Evolutionary conservation across 2,329 filamentous ascomycete species (phyloP), one percentile per base, ranked within the genome.

Genomic region (Daldinia sp.): DNA sequence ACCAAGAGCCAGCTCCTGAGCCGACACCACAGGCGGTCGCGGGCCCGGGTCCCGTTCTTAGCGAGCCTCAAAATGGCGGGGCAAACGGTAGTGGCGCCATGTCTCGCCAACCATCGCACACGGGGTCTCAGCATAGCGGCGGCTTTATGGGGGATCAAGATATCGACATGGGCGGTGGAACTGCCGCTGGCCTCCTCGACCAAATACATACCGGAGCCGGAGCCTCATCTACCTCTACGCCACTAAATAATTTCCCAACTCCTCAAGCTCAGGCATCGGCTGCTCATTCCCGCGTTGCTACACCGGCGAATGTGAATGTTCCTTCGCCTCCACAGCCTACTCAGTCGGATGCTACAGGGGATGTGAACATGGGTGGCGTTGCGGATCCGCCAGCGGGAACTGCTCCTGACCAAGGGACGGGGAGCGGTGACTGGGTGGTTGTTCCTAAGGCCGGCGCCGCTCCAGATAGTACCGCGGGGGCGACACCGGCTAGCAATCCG

Each of bases 371-470:
- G 88, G 85, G 86, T 15, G 87, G 87, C 63, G 80, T 75, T 35
- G 78, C 80, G 44, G 76, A 78, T 20, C 78, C 80, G 20, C 75
- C 80, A 9, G 77, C 77, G 44, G 78, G 78, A 13, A 84, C 83
- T 18, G 84, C 86, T 12, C 80, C 83, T 10, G 84, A 85, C 61
- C 83, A 86, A 62, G 83, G 82, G 3, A 84, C 84, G 0, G 86
- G 83, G 20, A 84, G 81, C 60, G 90, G 87, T 33, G 92, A 94
- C 70, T 94, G 92, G 92, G 89, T 93, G 3, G 90, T 94, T 64
- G 88, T 94, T 33, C 88, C 90, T 62, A 90, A 91, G 71, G 88
- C 87, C 53, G 86, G 84, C 26, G 81, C 81, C 44, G 84, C 81
- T 72, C 80, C 82, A 41, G 79, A 81, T 48, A 77, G 78, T 42